Evolutionary conservation across 805 yeast species (phyloP).

Genomic region (Sugiyamaella lignohabitans): DNA sequence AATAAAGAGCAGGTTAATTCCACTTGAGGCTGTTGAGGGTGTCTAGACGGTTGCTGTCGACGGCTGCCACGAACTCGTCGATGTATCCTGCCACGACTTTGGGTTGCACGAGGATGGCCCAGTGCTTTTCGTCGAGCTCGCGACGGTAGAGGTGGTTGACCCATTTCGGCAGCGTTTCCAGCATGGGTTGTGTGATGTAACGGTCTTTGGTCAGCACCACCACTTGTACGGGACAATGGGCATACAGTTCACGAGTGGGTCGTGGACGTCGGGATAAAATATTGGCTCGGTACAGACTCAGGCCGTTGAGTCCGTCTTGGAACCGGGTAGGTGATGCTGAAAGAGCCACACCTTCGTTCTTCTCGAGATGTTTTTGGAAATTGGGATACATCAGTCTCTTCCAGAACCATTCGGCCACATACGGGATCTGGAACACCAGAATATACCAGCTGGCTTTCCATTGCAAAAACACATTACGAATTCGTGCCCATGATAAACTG

Average conservation of each 20-base stretch:
- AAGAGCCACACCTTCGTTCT: not conserved
- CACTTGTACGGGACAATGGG: not conserved
- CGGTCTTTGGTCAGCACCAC: not conserved
- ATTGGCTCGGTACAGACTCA: not conserved
- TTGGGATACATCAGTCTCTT: not conserved
- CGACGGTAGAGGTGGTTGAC: not conserved
- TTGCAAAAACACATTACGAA: not conserved
- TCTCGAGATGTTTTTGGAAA: not conserved
- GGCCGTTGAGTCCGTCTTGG: not conserved
- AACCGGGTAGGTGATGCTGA: not conserved
- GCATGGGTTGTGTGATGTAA: not conserved
- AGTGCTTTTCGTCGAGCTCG: slow-evolving; percentile 10
- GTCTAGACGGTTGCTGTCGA: not conserved
- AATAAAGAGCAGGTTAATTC: too few relatives aligned
- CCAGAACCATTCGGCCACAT: not conserved
- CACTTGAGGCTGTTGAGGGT: too few relatives aligned
- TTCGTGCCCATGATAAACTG: not conserved
- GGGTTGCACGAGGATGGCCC: slow-evolving; percentile 2
- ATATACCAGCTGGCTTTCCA: not conserved
- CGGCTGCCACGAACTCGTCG: not conserved
- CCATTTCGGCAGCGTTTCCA: not conserved
- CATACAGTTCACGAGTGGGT: not conserved
- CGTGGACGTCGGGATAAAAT: too few relatives aligned
- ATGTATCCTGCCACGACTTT: not conserved
- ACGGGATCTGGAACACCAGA: not conserved